These are phyloP conservation scores for Fulvia fulva DNA, from an alignment of 2,329 filamentous ascomycete species.

Conservation along the genomic window DNA sequence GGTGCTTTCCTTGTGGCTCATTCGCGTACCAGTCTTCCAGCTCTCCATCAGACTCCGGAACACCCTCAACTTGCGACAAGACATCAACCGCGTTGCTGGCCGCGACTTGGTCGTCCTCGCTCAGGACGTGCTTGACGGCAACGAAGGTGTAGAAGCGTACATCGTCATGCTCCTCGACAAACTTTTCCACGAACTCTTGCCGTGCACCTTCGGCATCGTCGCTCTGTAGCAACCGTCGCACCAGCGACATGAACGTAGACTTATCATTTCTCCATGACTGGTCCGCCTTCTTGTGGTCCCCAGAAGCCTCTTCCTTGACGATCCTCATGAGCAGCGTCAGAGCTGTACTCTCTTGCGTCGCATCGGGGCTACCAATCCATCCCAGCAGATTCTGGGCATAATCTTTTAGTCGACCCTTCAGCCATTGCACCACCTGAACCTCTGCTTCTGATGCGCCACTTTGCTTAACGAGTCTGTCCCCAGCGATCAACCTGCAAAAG, in stretches of 20 bases:
- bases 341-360: conserved; percentile 62
- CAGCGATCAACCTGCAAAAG: conserved; percentile 75
- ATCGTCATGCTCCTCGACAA: conserved; percentile 75
- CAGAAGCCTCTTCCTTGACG: conserved; percentile 70
- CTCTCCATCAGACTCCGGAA: conserved; percentile 64
- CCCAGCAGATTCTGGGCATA: conserved; percentile 54
- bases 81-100: conserved; percentile 60
- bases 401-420: conserved; percentile 69
- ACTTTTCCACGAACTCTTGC: conserved; percentile 72
- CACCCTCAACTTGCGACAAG: conserved; percentile 63
- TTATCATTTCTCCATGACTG: conserved; percentile 63
- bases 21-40: conserved; percentile 66
- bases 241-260: conserved; percentile 59
- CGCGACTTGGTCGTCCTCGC: conserved; percentile 32
- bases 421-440: conserved; percentile 68
- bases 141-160: conserved; percentile 78
- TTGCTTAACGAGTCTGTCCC: conserved; percentile 64
- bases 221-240: conserved; percentile 59
- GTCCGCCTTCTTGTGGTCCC: conserved; percentile 47
- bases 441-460: conserved; percentile 69
- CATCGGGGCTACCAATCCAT: conserved; percentile 58
- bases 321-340: conserved; percentile 79
- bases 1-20: conserved; percentile 62
- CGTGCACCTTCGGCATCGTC: conserved; percentile 57
- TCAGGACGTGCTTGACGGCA: conserved; percentile 57